Conservation (phyloP, 306 rosid species). For the Begonia fuchsioides region DNA sequence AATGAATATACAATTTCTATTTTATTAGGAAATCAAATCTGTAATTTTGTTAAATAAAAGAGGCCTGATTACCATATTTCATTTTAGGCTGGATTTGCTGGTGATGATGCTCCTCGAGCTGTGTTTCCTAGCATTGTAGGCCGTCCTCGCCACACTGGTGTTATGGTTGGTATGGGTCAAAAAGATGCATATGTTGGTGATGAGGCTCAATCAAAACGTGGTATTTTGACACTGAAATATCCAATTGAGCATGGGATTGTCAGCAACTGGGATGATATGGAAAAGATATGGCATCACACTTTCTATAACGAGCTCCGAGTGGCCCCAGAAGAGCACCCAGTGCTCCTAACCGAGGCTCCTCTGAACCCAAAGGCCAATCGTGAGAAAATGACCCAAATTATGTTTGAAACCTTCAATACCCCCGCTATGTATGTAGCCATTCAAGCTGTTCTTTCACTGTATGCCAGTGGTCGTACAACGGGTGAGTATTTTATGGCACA, state of each 20-base stretch:
- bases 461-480: conserved; percentile 81
- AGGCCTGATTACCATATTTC: too few species aligned
- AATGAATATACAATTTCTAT: not conserved
- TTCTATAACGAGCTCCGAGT: conserved; percentile 91
- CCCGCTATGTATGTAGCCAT: conserved; percentile 97
- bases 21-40: too few species aligned
- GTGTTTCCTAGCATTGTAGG: conserved; percentile 6
- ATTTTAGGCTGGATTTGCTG: conserved; percentile 83
- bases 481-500: too few species aligned
- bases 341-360: conserved; percentile 87
- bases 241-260: too few species aligned
- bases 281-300: conserved; percentile 80
- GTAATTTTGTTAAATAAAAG: too few species aligned
- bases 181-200: conserved; percentile 96
- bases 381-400: conserved; percentile 93
- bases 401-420: conserved; percentile 86
- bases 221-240: too few species aligned
- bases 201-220: conserved; percentile 15
- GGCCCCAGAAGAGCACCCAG: conserved; percentile 95
- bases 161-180: conserved; percentile 98
- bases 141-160: conserved; percentile 96
- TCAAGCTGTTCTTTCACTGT: conserved; percentile 87
- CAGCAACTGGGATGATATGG: too few species aligned
- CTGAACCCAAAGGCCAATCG: conserved; percentile 90
- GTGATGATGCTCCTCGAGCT: conserved; percentile 98